A percentile compares a stretch with the other conserved stretches of the same genome.
Evolutionary conservation across 305 asterid species (phyloP).

Genomic region (Petunia hybrid): DNA sequence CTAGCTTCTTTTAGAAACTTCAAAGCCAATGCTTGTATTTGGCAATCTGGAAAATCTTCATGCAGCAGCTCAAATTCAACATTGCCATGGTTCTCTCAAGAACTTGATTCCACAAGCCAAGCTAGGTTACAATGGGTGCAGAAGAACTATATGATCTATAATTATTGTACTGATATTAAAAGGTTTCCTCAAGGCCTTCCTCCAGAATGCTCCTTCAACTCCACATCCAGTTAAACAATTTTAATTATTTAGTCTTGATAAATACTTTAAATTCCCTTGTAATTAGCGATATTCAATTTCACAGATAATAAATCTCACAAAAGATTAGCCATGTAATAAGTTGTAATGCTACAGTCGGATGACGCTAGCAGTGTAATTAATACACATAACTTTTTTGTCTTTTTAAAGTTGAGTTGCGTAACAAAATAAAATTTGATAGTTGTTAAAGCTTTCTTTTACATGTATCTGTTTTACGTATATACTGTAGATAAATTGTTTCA

Average conservation of each 20-base stretch:
- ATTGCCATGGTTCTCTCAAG: constrained; percentile 39
- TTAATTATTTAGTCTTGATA: neutral
- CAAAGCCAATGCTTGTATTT: constrained; percentile 36
- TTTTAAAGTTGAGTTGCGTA: too few species aligned
- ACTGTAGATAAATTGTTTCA: too few species aligned
- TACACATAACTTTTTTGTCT: too few species aligned
- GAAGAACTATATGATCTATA: constrained; percentile 45
- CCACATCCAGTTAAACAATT: neutral
- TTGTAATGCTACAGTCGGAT: too few species aligned
- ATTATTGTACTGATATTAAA: constrained; percentile 46
- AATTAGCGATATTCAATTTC: too few species aligned
- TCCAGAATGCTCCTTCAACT: constrained; percentile 37
- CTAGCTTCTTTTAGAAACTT: constrained; percentile 31
- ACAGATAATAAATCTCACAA: too few species aligned
- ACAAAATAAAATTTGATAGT: too few species aligned
- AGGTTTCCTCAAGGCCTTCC: constrained; percentile 49
- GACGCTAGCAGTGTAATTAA: too few species aligned
- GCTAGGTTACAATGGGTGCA: constrained; percentile 47
- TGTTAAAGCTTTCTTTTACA: too few species aligned
- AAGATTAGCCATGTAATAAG: too few species aligned
- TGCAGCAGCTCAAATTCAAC: constrained; percentile 34
- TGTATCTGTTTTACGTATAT: too few species aligned
- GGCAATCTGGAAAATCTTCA: constrained; percentile 37
- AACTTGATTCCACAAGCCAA: constrained; percentile 38
- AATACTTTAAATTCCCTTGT: too few species aligned